phyloP scores from a whole-genome alignment of 768 basidiomycete genomes.

The Lactarius quietus region DNA sequence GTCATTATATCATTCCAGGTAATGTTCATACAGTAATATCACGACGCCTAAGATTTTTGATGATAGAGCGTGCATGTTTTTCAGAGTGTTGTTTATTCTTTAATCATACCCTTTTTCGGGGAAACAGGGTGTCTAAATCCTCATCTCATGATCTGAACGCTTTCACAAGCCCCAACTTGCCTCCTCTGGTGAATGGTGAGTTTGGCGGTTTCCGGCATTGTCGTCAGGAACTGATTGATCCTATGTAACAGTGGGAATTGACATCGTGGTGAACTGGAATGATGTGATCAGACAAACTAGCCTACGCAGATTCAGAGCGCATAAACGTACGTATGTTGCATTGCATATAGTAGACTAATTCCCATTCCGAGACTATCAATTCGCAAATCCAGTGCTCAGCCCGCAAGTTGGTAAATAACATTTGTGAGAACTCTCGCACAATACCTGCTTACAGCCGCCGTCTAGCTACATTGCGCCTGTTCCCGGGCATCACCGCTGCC shows the following conservation, averaged over 20 bases:
- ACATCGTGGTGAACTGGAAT: conserved; percentile 87
- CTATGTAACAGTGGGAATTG: conserved; percentile 67
- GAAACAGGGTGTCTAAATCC: conserved; percentile 77
- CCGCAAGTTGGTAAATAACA: conserved; percentile 69
- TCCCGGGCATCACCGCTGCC: conserved; percentile 77
- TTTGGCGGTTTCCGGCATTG: neutral
- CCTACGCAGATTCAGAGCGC: conserved; percentile 71
- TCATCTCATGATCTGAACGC: conserved; percentile 83
- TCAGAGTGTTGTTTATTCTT: conserved; percentile 87
- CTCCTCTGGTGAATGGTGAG: conserved; percentile 75
- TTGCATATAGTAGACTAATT: neutral
- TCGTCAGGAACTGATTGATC: neutral
- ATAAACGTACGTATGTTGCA: conserved; percentile 75
- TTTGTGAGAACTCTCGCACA: neutral
- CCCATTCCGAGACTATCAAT: neutral
- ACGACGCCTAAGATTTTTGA: neutral
- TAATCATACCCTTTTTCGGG: conserved; percentile 83
- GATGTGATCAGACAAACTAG: conserved; percentile 81
- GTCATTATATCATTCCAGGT: conserved; percentile 91
- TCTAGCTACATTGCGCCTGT: conserved; percentile 77
- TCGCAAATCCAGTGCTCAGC: conserved; percentile 56
- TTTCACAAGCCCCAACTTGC: conserved; percentile 82
- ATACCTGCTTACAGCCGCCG: neutral
- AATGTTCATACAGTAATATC: conserved; percentile 14
- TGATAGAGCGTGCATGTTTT: neutral